Conservation (phyloP, 2,329 filamentous ascomycete species). For the Epichloe sylvatica region DNA sequence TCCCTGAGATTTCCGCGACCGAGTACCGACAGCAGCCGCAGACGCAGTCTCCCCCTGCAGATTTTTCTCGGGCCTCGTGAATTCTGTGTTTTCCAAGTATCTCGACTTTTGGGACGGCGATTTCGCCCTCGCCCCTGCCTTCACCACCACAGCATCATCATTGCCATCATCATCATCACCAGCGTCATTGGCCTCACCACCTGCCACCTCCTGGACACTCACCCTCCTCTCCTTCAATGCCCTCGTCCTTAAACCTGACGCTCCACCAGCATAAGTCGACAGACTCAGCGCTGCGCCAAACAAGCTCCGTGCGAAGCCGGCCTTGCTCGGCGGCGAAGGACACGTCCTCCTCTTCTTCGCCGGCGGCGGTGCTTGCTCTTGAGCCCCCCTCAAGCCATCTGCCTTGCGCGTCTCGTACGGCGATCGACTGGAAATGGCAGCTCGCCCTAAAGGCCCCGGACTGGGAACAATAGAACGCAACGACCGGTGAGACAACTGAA, state of each 20-base stretch:
- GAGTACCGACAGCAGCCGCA: too few relatives aligned
- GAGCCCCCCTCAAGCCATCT: constrained; percentile 1
- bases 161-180: constrained; percentile 3
- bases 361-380: constrained; percentile 9
- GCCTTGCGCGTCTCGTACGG: constrained; percentile 20
- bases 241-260: constrained; percentile 8
- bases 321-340: constrained; percentile 20
- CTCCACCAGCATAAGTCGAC: constrained; percentile 11
- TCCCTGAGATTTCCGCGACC: background rate
- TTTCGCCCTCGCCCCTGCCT: background rate
- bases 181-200: constrained; percentile 2
- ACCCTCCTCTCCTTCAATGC: constrained; percentile 11
- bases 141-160: constrained; percentile 7
- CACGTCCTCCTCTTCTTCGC: constrained; percentile 17
- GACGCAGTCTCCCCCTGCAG: background rate
- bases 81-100: background rate
- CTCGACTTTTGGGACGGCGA: background rate
- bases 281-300: constrained; percentile 22
- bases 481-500: constrained; percentile 28
- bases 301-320: constrained; percentile 19
- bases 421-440: constrained; percentile 18
- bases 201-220: constrained; percentile 4
- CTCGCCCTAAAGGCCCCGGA: constrained; percentile 18
- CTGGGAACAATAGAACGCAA: constrained; percentile 26
- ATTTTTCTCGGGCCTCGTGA: background rate